These are phyloP conservation scores for Phytophthora sp. DNA, from an alignment of 352 stramenopile species.

Conservation along the genomic window DNA sequence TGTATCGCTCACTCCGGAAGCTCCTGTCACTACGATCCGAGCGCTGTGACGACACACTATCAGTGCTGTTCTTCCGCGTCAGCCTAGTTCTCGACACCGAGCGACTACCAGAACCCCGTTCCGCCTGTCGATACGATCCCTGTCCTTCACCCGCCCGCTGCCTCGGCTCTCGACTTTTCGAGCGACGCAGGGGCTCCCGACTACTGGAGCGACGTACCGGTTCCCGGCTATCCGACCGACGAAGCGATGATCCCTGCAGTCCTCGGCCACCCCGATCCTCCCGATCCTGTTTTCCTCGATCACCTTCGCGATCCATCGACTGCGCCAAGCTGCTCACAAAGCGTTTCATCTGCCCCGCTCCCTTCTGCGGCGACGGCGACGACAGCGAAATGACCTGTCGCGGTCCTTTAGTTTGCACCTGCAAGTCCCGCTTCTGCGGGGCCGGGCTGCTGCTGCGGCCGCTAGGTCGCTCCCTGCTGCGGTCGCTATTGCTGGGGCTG, in stretches of 20 bases:
- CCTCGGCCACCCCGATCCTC: constrained; percentile 14
- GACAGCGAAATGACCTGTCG: constrained; percentile 42
- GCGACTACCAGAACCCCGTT: constrained; percentile 26
- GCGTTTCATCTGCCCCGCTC: constrained; percentile 18
- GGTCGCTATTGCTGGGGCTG: not conserved
- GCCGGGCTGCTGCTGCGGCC: constrained; percentile 2
- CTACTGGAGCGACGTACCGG: not conserved
- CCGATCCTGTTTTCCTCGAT: constrained; percentile 14
- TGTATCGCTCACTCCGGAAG: constrained; percentile 37
- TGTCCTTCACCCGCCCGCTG: constrained; percentile 16
- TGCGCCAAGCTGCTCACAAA: constrained; percentile 50
- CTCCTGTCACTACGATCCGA: constrained; percentile 52
- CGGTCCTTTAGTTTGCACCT: constrained; percentile 32
- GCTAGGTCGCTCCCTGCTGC: constrained; percentile 14
- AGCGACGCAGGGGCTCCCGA: constrained; percentile 11
- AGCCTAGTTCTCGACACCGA: constrained; percentile 35
- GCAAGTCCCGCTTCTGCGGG: constrained; percentile 24
- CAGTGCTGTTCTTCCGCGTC: constrained; percentile 58
- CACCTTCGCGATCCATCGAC: constrained; percentile 33
- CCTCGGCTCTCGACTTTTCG: constrained; percentile 22
- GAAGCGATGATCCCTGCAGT: constrained; percentile 17
- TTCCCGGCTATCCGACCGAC: constrained; percentile 22
- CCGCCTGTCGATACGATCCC: constrained; percentile 23
- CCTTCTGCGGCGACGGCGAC: constrained; percentile 38
- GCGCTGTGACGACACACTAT: constrained; percentile 57